Evolutionary conservation across 73 alveolate genomes (phyloP), one percentile per base, ranked within the genome.

Genomic region (Vitrella brassicaformis): DNA sequence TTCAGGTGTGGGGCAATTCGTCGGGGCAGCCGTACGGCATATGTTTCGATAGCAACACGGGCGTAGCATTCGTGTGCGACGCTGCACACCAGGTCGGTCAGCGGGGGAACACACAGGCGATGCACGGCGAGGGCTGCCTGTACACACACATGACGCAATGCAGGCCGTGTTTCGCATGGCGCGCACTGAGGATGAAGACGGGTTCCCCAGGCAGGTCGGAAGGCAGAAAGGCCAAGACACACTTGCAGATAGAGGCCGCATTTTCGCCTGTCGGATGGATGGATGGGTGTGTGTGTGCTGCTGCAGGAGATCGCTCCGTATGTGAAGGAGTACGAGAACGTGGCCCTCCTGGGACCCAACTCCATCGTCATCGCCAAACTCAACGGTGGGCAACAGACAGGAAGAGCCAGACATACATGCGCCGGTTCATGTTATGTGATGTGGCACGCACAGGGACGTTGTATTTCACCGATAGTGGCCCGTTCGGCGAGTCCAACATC

Each of bases 291-390:
- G 14, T 39, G 56, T 14, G 14, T 39, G 56, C 22, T 39, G 14
- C 14, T 39, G 56, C 56, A 73, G 68, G 84, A 70, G 26, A 72
- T 76, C 25, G 74, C 86, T 31, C 88, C 78, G 29, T 72, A 88
- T 31, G 85, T 91, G 22, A 86, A 88, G 68, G 99, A 96, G 47
- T 96, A 91, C 79, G 98, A 96, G 71, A 98, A 98, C 25, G 81
- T 87, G 78, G 95, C 98, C 22, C 87, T 96, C 70, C 80, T 90
- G 31, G 99, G 99, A 19, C 99, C 99, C 22, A 93, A 94, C 80
- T 91, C 94, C 47, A 79, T 96, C 81, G 87, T 90, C 29, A 80
- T 87, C 19, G 75, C 92, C 28, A 72, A 32, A 30, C 79, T 78
- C 30, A 72, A 85, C 71, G 87, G 85, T 66, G 30, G 10, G 65